Evolutionary conservation across 495 filamentous ascomycete genomes (phyloP).

Genomic region (Daldinia decipiens): DNA sequence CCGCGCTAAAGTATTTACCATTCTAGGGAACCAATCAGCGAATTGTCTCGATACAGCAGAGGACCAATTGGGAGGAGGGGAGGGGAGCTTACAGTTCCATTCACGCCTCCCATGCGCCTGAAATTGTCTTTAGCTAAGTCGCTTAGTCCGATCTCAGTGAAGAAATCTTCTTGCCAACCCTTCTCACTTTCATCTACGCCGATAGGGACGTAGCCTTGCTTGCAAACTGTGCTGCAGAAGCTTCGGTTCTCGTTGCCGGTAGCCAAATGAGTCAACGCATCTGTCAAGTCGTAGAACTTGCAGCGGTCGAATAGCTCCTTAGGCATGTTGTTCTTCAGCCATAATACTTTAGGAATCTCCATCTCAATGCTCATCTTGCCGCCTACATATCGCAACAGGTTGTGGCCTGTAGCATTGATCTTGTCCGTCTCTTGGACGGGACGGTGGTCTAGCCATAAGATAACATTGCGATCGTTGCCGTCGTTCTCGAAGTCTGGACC

Average conservation of each 20-base stretch:
- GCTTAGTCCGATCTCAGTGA: conserved; percentile 80
- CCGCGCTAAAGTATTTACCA: conserved; percentile 87
- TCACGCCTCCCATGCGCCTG: conserved; percentile 89
- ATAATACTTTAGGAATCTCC: conserved; percentile 97
- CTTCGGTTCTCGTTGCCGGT: conserved; percentile 93
- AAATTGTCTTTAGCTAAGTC: conserved; percentile 88
- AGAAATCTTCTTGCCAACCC: conserved; percentile 97
- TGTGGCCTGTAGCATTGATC: conserved; percentile 92
- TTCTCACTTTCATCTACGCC: conserved; percentile 97
- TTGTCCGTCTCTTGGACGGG: conserved; percentile 86
- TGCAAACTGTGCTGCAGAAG: conserved; percentile 94
- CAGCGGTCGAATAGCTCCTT: conserved; percentile 85
- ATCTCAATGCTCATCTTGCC: conserved; percentile 98
- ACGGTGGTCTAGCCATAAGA: conserved; percentile 93
- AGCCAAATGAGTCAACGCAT: conserved; percentile 94
- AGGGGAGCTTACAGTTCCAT: conserved; percentile 82
- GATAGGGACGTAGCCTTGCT: conserved; percentile 94
- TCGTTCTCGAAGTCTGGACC: conserved; percentile 83
- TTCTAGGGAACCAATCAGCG: conserved; percentile 66
- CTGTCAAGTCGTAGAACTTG: conserved; percentile 94
- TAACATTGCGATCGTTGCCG: conserved; percentile 84
- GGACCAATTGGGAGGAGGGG: conserved; percentile 14
- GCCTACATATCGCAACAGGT: conserved; percentile 93
- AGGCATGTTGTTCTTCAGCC: conserved; percentile 99
- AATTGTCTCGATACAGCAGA: conserved; percentile 36